These are phyloP conservation scores for Diplosphaera chodatii DNA, from an alignment of 139 green algal genomes.

Conservation along the genomic window DNA sequence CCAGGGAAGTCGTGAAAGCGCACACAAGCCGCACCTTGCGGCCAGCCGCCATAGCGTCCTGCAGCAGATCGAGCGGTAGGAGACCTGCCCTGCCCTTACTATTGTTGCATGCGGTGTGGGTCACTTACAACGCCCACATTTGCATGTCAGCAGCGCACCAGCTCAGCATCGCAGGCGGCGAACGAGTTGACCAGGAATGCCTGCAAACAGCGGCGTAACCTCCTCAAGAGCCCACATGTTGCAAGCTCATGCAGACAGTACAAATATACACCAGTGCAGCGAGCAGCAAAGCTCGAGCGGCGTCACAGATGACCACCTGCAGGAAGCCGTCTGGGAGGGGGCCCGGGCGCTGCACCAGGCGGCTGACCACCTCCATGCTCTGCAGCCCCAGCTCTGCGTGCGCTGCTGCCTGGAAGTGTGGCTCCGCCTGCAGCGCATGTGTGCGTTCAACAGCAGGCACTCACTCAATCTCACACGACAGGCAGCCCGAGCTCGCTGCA, in stretches of 20 bases:
- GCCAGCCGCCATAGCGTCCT: constrained; percentile 83
- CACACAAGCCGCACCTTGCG: constrained; percentile 83
- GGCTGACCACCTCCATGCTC: constrained; percentile 87
- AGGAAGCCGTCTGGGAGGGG: constrained; percentile 75
- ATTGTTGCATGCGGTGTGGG: too few species aligned
- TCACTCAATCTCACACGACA: too few species aligned
- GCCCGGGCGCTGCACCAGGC: constrained; percentile 34
- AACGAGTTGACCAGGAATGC: constrained; percentile 88
- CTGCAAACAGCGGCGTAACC: too few species aligned
- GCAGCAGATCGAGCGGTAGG: not conserved
- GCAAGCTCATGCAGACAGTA: too few species aligned
- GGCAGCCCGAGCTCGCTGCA: too few species aligned
- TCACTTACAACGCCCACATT: too few species aligned
- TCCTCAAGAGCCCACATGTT: too few species aligned
- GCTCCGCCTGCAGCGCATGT: not conserved
- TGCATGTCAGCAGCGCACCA: constrained; percentile 29
- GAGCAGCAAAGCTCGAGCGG: too few species aligned
- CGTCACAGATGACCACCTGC: too few species aligned
- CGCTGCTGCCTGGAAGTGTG: constrained; percentile 41
- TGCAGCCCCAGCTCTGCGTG: constrained; percentile 71
- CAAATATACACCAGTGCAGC: too few species aligned
- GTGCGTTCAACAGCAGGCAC: too few species aligned
- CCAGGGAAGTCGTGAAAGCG: constrained; percentile 81
- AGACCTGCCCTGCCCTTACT: too few species aligned
- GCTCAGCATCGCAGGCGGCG: constrained; percentile 57